Evolutionary conservation across 208 protist species (phyloP), one percentile per base, ranked within the genome.

Genomic region (Acanthamoeba sp.): DNA sequence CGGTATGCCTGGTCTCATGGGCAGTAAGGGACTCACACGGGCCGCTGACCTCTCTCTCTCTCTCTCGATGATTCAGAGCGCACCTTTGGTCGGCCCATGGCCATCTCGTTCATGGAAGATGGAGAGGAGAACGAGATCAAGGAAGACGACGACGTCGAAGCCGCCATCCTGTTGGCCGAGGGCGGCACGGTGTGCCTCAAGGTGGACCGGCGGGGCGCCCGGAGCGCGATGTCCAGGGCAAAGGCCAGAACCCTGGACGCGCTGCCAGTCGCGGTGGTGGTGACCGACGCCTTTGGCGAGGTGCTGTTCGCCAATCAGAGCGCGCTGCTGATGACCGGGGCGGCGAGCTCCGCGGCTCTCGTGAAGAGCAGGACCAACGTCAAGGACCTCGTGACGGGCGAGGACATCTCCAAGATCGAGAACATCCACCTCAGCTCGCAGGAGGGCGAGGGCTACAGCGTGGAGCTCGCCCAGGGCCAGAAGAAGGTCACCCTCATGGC

Each of bases 171-270:
- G 7, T 42, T 85, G 7, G 76, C 76, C 42, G 42, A 85, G 27
- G 76, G 76, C 3, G 76, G 76, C 45, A 85, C 76, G 1, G 76
- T 85, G 76, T 85, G 76, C 42, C 76, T 85, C n/a, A 85, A 85
- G 42, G 76, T 85, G n/a, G 29, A 2, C 9, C 5, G 69, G 38
- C 24, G 20, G 29, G 2, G 20, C 14, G 38, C 34, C 69, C 55
- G 59, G 76, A 85, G 38, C 76, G 29, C 9, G 5, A 42, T 50
- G 27, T 40, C 42, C 45, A 85, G 59, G 42, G 45, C 45, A 40
- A 85, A 85, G 42, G 38, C 76, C 42, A 50, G 59, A 20, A 22
- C n/a, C 24, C 22, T 85, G 5, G 76, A 85, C 22, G 38, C 76
- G 24, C 45, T 85, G 42, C 76, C 76, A 0, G 76, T 85, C n/a